Base-by-base conservation (phyloP, 2,329 filamentous ascomycete species). In the Magnaporthiopsis incrustans region DNA sequence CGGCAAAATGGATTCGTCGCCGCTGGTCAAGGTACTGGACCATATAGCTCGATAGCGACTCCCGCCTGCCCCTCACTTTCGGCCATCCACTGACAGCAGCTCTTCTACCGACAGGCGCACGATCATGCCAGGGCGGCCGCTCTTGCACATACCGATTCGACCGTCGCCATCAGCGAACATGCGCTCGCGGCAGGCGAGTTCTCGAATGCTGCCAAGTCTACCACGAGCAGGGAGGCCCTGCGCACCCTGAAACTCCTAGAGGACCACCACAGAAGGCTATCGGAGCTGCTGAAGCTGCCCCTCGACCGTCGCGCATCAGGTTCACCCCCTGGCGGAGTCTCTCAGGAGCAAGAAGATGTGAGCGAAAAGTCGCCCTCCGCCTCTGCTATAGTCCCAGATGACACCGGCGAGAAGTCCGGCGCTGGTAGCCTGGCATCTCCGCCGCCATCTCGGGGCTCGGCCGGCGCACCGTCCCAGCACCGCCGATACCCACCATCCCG, bases 101-200 rank as follows among this genome's bases (percentile, higher is more conserved):
- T 63, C 64, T 15, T 63, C 57, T 68, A 22, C 44, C 22, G 44
- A 57, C 63, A 94, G 86, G 94, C 93, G 67, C 91, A 97, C 77
- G 89, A 94, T 69, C 92, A 97, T 77, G 93, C 92, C 62, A 87
- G 88, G 71, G 93, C 91, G 71, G 93, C 94, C 58, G 88, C 91
- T 30, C 82, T 88, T 30, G 91, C 82, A 30, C 86, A 92, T 71
- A 87, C 81, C 64, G 87, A 95, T 73, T 91, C 91, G 64, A 89
- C 89, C 8, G 87, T 91, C 60, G 94, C 94, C 67, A 90, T 92
- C 72, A 90, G 89, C 71, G 91, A 97, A 75, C 94, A 98, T 77
- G 88, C 93, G 63, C 82, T 90, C 65, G 95, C 95, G 53, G 94
- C 95, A 2, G 89, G 88, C 67, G 91, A 97, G 74, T 98, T 97